A percentile compares a stretch with the other conserved stretches of the same genome.
phyloP scores from a whole-genome alignment of 495 filamentous ascomycete species.

The Jackrogersella minutella region DNA sequence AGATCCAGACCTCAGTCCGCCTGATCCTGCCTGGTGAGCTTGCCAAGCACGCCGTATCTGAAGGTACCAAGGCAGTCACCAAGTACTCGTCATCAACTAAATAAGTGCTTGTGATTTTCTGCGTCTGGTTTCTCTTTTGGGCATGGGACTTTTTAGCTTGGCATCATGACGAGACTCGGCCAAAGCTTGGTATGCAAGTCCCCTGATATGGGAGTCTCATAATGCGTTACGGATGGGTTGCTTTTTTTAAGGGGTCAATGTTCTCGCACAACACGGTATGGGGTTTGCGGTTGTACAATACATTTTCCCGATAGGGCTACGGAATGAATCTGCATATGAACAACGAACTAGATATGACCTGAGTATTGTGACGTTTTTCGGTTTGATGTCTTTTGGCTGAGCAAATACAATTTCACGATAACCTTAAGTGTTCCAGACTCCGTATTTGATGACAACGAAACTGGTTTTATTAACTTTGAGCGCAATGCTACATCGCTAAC shows the following conservation, averaged over 20 bases:
- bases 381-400: too few relatives aligned
- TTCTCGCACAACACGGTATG: constrained; percentile 68
- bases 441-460: too few relatives aligned
- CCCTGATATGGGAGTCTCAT: constrained; percentile 71
- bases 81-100: constrained; percentile 99
- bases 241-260: constrained; percentile 75
- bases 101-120: constrained; percentile 70
- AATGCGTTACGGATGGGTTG: constrained; percentile 92
- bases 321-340: constrained; percentile 70
- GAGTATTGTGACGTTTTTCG: too few relatives aligned
- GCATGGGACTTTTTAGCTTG: constrained; percentile 64
- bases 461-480: too few relatives aligned
- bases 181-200: constrained; percentile 62
- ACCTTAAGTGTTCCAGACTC: too few relatives aligned
- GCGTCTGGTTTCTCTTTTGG: constrained; percentile 56
- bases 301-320: constrained; percentile 68
- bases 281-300: constrained; percentile 85
- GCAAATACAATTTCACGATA: too few relatives aligned
- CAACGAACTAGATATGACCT: constrained; percentile 43
- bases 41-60: constrained; percentile 98
- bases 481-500: too few relatives aligned
- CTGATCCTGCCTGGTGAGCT: constrained; percentile 98
- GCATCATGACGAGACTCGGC: constrained; percentile 69
- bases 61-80: constrained; percentile 99
- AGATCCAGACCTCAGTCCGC: constrained; percentile 99